Conservation (phyloP, 441 rosid genomes). For the Syzygium syzygioides region DNA sequence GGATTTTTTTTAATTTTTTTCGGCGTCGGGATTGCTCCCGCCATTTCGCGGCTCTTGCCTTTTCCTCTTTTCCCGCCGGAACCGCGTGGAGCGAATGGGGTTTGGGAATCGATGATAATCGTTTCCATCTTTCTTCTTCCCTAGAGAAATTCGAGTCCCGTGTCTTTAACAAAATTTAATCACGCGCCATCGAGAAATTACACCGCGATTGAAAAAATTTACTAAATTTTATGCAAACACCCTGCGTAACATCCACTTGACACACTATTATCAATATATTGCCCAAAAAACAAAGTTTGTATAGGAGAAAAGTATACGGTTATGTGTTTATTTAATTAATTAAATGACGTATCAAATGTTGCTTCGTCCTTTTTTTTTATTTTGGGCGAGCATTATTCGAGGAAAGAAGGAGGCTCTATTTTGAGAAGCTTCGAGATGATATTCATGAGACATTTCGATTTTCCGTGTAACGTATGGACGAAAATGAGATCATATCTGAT, state of each 20-base stretch:
- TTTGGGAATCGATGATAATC: background rate
- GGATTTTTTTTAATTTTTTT: background rate
- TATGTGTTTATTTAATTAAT: too few relatives aligned
- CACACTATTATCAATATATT: too few relatives aligned
- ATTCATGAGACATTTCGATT: rapidly evolving
- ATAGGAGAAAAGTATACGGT: rapidly evolving
- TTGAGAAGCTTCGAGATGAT: background rate
- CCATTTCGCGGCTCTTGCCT: conserved; percentile 4
- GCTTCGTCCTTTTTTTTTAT: background rate
- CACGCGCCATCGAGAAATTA: too few relatives aligned
- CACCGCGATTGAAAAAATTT: background rate
- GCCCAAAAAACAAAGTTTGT: background rate
- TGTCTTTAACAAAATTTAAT: too few relatives aligned
- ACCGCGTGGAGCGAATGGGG: background rate
- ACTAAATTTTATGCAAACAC: background rate
- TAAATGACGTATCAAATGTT: too few relatives aligned
- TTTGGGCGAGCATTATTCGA: background rate
- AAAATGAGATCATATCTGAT: rapidly evolving
- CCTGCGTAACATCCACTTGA: too few relatives aligned
- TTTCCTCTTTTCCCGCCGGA: conserved; percentile 18
- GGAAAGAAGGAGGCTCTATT: background rate
- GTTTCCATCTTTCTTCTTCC: background rate
- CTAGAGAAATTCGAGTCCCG: background rate
- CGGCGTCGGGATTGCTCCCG: conserved; percentile 19
- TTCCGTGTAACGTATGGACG: rapidly evolving